Percentiles rank a stretch among this genome's conserved stretches.
phyloP scores from a whole-genome alignment of 2,329 filamentous ascomycete species.

The Aspergillus quadricinctus region DNA sequence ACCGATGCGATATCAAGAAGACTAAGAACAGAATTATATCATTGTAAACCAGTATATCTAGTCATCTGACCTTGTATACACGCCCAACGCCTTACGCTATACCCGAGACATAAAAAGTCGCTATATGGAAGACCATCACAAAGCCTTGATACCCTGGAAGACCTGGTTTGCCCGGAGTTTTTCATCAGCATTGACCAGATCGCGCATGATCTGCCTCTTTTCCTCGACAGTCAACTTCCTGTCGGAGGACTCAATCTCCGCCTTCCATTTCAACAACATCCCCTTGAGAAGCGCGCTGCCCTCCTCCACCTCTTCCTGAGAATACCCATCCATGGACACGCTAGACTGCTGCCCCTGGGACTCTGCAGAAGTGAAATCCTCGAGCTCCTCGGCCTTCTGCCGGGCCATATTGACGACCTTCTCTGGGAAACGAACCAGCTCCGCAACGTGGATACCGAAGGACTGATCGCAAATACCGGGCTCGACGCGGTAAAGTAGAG shows the following conservation, averaged over 20 bases:
- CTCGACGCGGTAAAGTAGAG: conserved; percentile 92
- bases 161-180: conserved; percentile 56
- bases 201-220: conserved; percentile 72
- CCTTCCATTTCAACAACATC: conserved; percentile 80
- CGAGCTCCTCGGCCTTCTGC: conserved; percentile 94
- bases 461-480: conserved; percentile 94
- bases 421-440: conserved; percentile 90
- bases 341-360: conserved; percentile 43
- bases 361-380: conserved; percentile 65
- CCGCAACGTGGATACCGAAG: conserved; percentile 97
- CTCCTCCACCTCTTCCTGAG: conserved; percentile 81
- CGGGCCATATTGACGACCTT: conserved; percentile 99
- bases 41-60: neutral
- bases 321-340: conserved; percentile 49
- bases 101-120: neutral
- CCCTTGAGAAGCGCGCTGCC: conserved; percentile 82
- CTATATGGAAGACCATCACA: conserved; percentile 26
- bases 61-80: neutral
- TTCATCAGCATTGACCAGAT: conserved; percentile 70
- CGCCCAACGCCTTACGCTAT: neutral
- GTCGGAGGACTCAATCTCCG: conserved; percentile 59
- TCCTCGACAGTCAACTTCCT: conserved; percentile 64
- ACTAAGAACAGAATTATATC: neutral
- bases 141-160: conserved; percentile 45
- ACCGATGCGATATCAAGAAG: neutral